phyloP scores from a whole-genome alignment of 1,284 basidiomycete genomes.

The Irpex sp. region DNA sequence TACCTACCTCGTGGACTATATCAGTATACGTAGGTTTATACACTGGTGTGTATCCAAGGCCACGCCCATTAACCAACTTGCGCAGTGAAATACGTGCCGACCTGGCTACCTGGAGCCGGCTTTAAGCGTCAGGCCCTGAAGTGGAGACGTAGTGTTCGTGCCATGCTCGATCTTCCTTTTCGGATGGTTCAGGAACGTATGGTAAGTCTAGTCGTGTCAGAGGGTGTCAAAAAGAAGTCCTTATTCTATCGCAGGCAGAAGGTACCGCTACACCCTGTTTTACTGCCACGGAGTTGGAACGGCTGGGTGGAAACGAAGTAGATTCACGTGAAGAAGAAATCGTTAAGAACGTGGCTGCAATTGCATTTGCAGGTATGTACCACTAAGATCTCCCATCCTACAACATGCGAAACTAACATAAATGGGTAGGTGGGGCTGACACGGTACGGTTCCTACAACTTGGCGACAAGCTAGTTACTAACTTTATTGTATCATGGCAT shows the following conservation, averaged over 20 bases:
- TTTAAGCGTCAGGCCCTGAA: slow-evolving; percentile 22
- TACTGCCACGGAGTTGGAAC: slow-evolving; percentile 14
- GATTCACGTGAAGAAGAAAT: slow-evolving; percentile 14
- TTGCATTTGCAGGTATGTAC: slow-evolving; percentile 19
- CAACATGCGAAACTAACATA: not conserved
- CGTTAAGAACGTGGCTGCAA: slow-evolving; percentile 22
- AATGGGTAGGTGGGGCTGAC: slow-evolving; percentile 20
- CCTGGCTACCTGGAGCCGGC: slow-evolving; percentile 23
- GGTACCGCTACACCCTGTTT: slow-evolving; percentile 19
- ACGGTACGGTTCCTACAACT: slow-evolving; percentile 16
- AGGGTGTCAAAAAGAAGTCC: no score
- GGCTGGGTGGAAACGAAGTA: slow-evolving; percentile 6
- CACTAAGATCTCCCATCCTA: not conserved
- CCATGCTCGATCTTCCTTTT: slow-evolving; percentile 22
- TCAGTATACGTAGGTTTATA: slow-evolving; percentile 21
- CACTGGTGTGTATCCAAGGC: no score
- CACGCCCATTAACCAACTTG: not conserved
- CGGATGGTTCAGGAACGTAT: slow-evolving; percentile 21
- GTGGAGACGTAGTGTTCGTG: slow-evolving; percentile 14
- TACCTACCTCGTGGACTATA: slow-evolving; percentile 27
- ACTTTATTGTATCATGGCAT: not conserved
- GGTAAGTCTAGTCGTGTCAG: slow-evolving; percentile 10
- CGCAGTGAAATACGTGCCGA: slow-evolving; percentile 22
- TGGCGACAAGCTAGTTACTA: not conserved
- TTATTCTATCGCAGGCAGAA: slow-evolving; percentile 11